phyloP scores from a whole-genome alignment of 495 filamentous ascomycete species.

The Aspergillus sclerotioniger region DNA sequence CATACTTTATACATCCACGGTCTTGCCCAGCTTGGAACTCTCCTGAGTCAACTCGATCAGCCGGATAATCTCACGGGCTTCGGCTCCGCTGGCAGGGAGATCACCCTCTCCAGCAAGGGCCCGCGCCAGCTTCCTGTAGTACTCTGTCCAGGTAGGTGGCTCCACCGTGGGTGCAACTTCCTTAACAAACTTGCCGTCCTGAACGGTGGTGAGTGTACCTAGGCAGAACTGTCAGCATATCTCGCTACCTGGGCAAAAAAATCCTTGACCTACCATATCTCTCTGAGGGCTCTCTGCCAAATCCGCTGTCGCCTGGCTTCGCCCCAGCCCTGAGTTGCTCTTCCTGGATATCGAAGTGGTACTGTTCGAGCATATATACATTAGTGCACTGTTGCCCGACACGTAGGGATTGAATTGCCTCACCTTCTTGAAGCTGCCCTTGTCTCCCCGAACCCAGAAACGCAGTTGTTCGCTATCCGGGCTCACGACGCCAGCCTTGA shows the following conservation, averaged over 20 bases:
- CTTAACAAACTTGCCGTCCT: conserved; percentile 39
- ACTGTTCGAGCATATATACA: conserved; percentile 29
- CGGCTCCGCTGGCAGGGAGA: conserved; percentile 67
- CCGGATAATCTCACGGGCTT: conserved; percentile 69
- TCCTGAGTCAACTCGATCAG: conserved; percentile 71
- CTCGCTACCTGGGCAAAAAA: background rate
- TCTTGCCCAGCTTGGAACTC: conserved; percentile 63
- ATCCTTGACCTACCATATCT: conserved; percentile 41
- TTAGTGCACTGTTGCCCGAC: background rate
- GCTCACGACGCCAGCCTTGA: conserved; percentile 5
- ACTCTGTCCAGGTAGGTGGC: conserved; percentile 68
- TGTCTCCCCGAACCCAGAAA: conserved; percentile 2
- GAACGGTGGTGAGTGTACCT: conserved; percentile 45
- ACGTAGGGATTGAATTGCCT: too few relatives aligned
- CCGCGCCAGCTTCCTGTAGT: conserved; percentile 68
- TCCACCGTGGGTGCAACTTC: conserved; percentile 58
- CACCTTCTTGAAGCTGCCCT: conserved; percentile 4
- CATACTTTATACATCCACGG: conserved; percentile 48
- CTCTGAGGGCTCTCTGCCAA: conserved; percentile 62
- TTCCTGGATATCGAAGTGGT: conserved; percentile 77
- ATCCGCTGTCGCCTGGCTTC: conserved; percentile 60
- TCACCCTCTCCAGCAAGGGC: conserved; percentile 62
- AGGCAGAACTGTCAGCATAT: conserved; percentile 1
- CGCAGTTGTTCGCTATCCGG: conserved; percentile 5
- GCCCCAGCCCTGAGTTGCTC: conserved; percentile 71